Conservation (phyloP, 2,329 filamentous ascomycete genomes). For the Sodiomyces alkalinus region DNA sequence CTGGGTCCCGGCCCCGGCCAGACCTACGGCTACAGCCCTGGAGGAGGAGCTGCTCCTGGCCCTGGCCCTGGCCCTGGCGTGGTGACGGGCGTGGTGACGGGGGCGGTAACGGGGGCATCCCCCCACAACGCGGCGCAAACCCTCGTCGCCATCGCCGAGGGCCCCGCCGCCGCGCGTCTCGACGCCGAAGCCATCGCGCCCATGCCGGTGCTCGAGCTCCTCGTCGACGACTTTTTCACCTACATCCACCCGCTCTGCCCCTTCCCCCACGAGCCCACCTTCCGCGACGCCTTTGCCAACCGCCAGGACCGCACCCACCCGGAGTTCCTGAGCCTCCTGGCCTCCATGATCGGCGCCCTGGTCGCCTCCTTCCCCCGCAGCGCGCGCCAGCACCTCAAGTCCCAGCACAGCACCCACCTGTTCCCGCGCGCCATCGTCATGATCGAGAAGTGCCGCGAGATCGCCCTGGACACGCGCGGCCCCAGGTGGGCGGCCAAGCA, state of each 20-base stretch:
- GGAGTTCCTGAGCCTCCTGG: conserved; percentile 53
- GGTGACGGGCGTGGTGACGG: neutral
- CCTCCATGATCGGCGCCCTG: conserved; percentile 60
- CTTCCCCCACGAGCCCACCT: conserved; percentile 67
- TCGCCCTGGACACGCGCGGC: conserved; percentile 54
- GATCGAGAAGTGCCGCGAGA: conserved; percentile 54
- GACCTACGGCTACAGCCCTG: neutral
- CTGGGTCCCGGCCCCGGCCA: conserved; percentile 14
- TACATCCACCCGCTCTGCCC: conserved; percentile 66
- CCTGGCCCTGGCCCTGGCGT: neutral
- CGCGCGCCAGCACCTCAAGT: conserved; percentile 53
- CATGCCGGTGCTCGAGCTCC: conserved; percentile 47
- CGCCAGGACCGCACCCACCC: conserved; percentile 52
- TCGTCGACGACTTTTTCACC: conserved; percentile 72
- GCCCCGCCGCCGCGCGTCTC: conserved; percentile 21
- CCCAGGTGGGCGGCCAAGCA: conserved; percentile 31
- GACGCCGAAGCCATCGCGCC: conserved; percentile 59
- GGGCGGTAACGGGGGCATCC: too few relatives aligned
- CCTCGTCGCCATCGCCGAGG: conserved; percentile 26
- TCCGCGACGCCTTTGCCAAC: conserved; percentile 51
- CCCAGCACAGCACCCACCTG: conserved; percentile 45
- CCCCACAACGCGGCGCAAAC: conserved; percentile 33
- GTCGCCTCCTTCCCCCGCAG: conserved; percentile 64
- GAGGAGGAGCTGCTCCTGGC: conserved; percentile 19
- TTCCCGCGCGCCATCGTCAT: conserved; percentile 56